A percentile compares a stretch with the other conserved stretches of the same genome.
phyloP scores from a whole-genome alignment of 2,329 filamentous ascomycete genomes.

The Shiraia bambusicola region DNA sequence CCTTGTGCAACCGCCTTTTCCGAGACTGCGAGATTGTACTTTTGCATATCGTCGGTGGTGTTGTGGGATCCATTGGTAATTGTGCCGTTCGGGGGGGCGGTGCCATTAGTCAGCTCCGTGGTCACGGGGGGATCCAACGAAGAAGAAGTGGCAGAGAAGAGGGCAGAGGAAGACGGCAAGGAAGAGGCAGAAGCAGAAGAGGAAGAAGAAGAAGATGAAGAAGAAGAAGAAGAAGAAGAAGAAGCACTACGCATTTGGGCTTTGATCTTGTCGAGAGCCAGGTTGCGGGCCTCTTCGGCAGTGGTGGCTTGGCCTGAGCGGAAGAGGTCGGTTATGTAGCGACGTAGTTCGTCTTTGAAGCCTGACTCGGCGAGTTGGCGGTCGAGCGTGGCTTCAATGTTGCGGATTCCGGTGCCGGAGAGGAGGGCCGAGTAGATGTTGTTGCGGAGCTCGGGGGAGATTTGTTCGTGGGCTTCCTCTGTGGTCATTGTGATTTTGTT shows the following conservation, averaged over 20 bases:
- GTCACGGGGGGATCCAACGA: no score
- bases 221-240: no score
- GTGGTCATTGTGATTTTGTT: slow-evolving; percentile 30
- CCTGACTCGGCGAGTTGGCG: slow-evolving; percentile 59
- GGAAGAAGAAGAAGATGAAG: no score
- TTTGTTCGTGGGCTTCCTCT: slow-evolving; percentile 45
- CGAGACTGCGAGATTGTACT: slow-evolving; percentile 49
- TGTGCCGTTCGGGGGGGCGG: no score
- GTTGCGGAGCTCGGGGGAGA: slow-evolving; percentile 44
- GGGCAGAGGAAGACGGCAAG: no score
- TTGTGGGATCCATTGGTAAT: slow-evolving; percentile 32
- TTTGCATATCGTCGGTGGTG: slow-evolving; percentile 39
- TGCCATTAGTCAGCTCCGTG: slow-evolving; percentile 21
- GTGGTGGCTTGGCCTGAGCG: slow-evolving; percentile 59
- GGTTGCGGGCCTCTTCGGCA: slow-evolving; percentile 58
- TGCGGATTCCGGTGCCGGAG: slow-evolving; percentile 53
- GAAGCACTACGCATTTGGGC: slow-evolving; percentile 25
- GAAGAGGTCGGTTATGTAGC: slow-evolving; percentile 58
- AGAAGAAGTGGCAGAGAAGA: slow-evolving; percentile 21
- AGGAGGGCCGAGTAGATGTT: slow-evolving; percentile 51
- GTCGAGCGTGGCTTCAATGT: slow-evolving; percentile 57
- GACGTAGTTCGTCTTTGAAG: slow-evolving; percentile 59
- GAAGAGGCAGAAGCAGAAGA: no score
- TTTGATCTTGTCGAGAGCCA: slow-evolving; percentile 49
- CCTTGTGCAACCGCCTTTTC: slow-evolving; percentile 53